phyloP scores from a whole-genome alignment of 345 rosid genomes.

The Citrus trifoliata region DNA sequence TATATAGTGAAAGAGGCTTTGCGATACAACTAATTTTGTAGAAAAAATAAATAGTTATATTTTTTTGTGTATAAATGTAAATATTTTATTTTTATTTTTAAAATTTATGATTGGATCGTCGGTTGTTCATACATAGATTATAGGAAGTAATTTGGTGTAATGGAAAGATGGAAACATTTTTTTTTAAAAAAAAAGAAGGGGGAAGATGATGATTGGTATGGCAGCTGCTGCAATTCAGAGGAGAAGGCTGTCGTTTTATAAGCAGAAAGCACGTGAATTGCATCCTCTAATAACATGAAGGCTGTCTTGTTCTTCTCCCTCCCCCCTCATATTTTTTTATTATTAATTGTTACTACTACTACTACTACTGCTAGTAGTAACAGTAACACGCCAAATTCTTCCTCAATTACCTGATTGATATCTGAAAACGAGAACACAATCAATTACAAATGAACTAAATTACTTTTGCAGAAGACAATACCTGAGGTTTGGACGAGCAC shows the following conservation, averaged over 20 bases:
- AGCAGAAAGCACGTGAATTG: not conserved
- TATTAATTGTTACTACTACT: not conserved
- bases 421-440: too few relatives aligned
- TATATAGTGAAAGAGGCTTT: too few relatives aligned
- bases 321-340: not conserved
- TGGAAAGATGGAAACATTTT: not conserved
- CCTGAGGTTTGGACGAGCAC: too few relatives aligned
- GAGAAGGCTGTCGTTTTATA: not conserved
- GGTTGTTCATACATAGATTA: not conserved
- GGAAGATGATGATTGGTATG: not conserved
- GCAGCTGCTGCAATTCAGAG: not conserved
- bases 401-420: too few relatives aligned
- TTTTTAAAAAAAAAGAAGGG: too few relatives aligned
- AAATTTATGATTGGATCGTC: not conserved
- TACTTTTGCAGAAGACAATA: too few relatives aligned
- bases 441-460: too few relatives aligned
- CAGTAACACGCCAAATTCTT: not conserved
- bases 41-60: too few relatives aligned
- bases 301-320: not conserved
- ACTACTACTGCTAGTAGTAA: not conserved
- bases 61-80: too few relatives aligned
- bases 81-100: too few relatives aligned
- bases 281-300: not conserved
- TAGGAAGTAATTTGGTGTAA: not conserved
- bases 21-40: too few relatives aligned